Base-by-base conservation (phyloP, 495 filamentous ascomycete species). In the Neurospora pannonica region DNA sequence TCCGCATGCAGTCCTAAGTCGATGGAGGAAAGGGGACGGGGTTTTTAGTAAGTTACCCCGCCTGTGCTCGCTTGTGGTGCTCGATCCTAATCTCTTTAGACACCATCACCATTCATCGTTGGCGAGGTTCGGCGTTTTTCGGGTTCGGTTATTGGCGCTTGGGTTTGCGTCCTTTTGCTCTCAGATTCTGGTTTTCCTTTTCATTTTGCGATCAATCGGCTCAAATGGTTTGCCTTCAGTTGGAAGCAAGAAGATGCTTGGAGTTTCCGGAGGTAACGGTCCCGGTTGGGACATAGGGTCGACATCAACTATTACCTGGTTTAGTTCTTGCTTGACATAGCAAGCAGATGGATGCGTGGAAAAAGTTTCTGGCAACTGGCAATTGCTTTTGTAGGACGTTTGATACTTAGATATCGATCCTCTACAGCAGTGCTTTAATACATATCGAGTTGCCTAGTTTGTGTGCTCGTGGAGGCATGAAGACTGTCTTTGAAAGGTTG, bases 1-100 rank as follows among this genome's bases (percentile, higher is more conserved):
- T 86, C 38, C 81, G 84, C 46, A 72, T 85, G n/a, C 75, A 77
- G 36, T 67, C 54, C 28, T 67, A 67, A 67, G 28, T 6, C 28
- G 13, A 36, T 77, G 80, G 39, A 82, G 74, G 75, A 46, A 39
- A n/a, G 24, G 19, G 36, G 71, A 71, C 34, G n/a, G 70, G 31
- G 34, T 28, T 37, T 11, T 38, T 21, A 0, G 38, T 71, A 37
- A 24, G 38, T 43, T 19, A 5, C 13, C 8, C 38, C 34, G 34
- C 21, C 5, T 37, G n/a, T 21, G 8, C 4, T 21, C 19, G 19
- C 11, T n/a, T n/a, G n/a, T 42, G 36, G 17, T 1, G 15, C 17
- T 1, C 2, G 13, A 8, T 62, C 1, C 54, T 62, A 34, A 62
- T 19, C 3, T 34, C 15, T 34, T 5, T 62, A 62, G 54, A 62